Evolutionary conservation across 2,329 filamentous ascomycete species (phyloP).

Genomic region (Fusarium tuaranense): DNA sequence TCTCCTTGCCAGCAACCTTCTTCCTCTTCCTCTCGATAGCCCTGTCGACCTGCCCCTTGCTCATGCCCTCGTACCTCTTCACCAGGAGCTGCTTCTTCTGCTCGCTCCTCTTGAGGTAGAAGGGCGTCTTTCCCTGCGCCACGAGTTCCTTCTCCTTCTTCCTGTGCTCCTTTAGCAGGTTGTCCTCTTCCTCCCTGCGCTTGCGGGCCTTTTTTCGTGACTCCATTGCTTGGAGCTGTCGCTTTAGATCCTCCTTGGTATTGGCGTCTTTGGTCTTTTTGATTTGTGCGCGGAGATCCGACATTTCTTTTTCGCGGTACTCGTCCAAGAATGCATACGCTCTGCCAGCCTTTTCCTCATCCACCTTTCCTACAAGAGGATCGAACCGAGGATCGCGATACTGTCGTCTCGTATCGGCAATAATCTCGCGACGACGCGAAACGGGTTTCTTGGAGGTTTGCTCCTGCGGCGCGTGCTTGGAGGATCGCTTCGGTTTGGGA

Average conservation of each 20-base stretch:
- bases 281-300: conserved; percentile 75
- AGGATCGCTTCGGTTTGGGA: conserved; percentile 58
- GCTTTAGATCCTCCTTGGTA: conserved; percentile 77
- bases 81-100: conserved; percentile 87
- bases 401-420: conserved; percentile 69
- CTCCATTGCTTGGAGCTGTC: conserved; percentile 81
- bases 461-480: conserved; percentile 90
- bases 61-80: conserved; percentile 85
- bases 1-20: conserved; percentile 89
- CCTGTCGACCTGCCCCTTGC: conserved; percentile 84
- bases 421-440: conserved; percentile 80
- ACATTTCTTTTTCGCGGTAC: conserved; percentile 87
- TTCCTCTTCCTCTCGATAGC: conserved; percentile 89
- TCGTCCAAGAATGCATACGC: conserved; percentile 91
- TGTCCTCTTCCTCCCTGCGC: conserved; percentile 75
- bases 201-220: conserved; percentile 78
- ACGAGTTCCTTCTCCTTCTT: conserved; percentile 87
- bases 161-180: conserved; percentile 80
- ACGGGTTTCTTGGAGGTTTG: conserved; percentile 87
- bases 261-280: conserved; percentile 72
- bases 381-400: conserved; percentile 92
- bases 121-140: conserved; percentile 89
- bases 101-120: conserved; percentile 92
- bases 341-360: conserved; percentile 71
- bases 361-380: conserved; percentile 62